Percentiles rank a stretch among this genome's conserved stretches.
Conservation (phyloP, 1,284 basidiomycete genomes). For the Ustilago hordei region DNA sequence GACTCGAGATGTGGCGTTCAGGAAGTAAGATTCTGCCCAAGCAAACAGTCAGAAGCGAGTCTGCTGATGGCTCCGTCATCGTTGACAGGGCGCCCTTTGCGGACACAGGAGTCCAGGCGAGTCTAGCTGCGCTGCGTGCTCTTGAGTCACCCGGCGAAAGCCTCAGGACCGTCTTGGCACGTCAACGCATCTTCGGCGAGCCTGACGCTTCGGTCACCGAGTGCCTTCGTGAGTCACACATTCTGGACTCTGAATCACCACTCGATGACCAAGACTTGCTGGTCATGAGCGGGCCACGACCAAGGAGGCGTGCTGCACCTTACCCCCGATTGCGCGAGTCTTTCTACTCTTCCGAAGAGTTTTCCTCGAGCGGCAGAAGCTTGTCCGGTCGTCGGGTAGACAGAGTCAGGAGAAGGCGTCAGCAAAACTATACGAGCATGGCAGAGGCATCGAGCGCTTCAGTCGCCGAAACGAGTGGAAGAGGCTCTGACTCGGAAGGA, state of each 20-base stretch:
- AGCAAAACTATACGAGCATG: constrained; percentile 13
- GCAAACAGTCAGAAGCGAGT: neutral
- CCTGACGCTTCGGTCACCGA: constrained; percentile 18
- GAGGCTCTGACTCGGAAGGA: constrained; percentile 20
- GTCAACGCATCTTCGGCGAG: constrained; percentile 41
- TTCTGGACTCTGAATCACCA: constrained; percentile 4
- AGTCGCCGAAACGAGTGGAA: constrained; percentile 19
- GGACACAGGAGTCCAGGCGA: constrained; percentile 47
- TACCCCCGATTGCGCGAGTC: constrained; percentile 15
- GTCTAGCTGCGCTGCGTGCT: constrained; percentile 38
- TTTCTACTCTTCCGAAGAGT: constrained; percentile 26
- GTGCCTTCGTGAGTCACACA: constrained; percentile 9
- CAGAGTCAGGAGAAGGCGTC: constrained; percentile 11
- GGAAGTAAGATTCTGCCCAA: constrained; percentile 8
- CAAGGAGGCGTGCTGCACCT: constrained; percentile 29
- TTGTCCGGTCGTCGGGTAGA: constrained; percentile 3
- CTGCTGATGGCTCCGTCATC: neutral
- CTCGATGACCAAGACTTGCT: constrained; percentile 11
- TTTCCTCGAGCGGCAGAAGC: constrained; percentile 32
- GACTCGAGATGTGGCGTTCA: constrained; percentile 21
- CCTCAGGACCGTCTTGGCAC: constrained; percentile 34
- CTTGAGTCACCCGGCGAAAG: constrained; percentile 43
- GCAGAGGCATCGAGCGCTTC: constrained; percentile 25
- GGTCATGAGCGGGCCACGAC: constrained; percentile 20
- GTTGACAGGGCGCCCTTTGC: constrained; percentile 31